Conservation (phyloP, 805 yeast species). For the Limtongozyma cylindracea region DNA sequence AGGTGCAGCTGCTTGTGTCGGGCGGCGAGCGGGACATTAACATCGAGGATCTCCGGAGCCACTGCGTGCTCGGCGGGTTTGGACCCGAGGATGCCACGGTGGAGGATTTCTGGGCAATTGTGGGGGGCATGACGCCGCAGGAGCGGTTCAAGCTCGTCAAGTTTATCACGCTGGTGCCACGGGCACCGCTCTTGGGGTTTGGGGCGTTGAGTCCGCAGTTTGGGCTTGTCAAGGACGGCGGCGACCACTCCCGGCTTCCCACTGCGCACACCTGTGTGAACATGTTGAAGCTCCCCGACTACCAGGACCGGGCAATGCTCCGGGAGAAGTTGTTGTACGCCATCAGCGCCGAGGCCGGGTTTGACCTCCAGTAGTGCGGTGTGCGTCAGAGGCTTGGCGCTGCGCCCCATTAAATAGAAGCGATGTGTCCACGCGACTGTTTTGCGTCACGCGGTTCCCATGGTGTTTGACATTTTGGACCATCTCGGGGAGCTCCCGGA, state of each 20-base stretch:
- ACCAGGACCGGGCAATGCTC: conserved; percentile 20
- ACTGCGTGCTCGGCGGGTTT: conserved; percentile 48
- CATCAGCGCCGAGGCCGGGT: conserved; percentile 65
- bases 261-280: conserved; percentile 90
- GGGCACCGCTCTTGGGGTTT: conserved; percentile 83
- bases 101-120: conserved; percentile 44
- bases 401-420: too few relatives aligned
- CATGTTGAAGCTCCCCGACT: conserved; percentile 66
- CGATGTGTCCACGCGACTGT: too few relatives aligned
- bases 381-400: too few relatives aligned
- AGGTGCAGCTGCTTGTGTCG: conserved; percentile 42
- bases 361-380: conserved; percentile 34
- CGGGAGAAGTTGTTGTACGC: conserved; percentile 48
- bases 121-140: conserved; percentile 37
- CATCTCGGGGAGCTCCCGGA: too few relatives aligned
- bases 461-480: too few relatives aligned
- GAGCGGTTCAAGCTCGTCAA: conserved; percentile 46
- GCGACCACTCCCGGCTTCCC: conserved; percentile 29
- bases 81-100: conserved; percentile 30
- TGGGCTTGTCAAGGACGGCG: conserved; percentile 52
- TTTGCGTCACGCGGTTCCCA: too few relatives aligned
- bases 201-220: conserved; percentile 34
- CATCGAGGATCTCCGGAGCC: conserved; percentile 34
- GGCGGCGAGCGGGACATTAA: conserved; percentile 55
- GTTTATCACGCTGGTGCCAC: conserved; percentile 79